These are phyloP conservation scores for Annulohypoxylon nitens DNA, from an alignment of 495 filamentous ascomycete genomes.

Conservation along the genomic window DNA sequence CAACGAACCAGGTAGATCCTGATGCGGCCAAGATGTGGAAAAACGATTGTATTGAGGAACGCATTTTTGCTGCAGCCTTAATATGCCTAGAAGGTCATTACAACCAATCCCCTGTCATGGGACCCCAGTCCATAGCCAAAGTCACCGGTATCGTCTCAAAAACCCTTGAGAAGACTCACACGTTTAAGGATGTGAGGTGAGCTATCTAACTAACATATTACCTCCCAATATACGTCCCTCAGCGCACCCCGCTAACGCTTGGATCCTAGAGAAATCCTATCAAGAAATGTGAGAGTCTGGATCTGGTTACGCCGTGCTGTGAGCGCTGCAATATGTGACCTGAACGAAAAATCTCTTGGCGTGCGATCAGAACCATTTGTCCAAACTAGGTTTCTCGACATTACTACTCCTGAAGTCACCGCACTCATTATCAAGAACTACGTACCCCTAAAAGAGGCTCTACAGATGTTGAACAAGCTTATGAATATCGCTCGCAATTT, in stretches of 20 bases:
- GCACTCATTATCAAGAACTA: constrained; percentile 85
- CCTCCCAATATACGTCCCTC: constrained; percentile 50
- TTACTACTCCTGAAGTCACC: constrained; percentile 69
- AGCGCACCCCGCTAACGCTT: constrained; percentile 38
- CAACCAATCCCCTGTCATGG: constrained; percentile 62
- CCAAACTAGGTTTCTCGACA: constrained; percentile 62
- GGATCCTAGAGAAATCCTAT: constrained; percentile 66
- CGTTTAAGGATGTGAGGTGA: constrained; percentile 66
- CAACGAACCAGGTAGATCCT: constrained; percentile 27
- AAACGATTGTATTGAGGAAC: constrained; percentile 64
- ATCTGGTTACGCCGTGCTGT: constrained; percentile 67
- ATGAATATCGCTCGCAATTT: constrained; percentile 88
- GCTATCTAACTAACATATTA: constrained; percentile 42
- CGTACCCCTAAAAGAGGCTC: constrained; percentile 78
- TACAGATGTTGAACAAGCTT: constrained; percentile 86
- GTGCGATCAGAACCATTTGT: constrained; percentile 53
- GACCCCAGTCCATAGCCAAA: constrained; percentile 61
- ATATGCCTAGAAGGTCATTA: constrained; percentile 69
- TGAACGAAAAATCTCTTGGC: constrained; percentile 72
- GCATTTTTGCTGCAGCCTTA: constrained; percentile 65
- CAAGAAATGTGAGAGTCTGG: constrained; percentile 75
- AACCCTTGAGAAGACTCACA: constrained; percentile 67
- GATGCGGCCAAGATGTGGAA: constrained; percentile 34
- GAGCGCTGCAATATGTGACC: constrained; percentile 69
- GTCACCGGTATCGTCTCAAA: constrained; percentile 64